Evolutionary conservation across 202 grass and related monocot species (phyloP).

Genomic region (Setaria viridis): DNA sequence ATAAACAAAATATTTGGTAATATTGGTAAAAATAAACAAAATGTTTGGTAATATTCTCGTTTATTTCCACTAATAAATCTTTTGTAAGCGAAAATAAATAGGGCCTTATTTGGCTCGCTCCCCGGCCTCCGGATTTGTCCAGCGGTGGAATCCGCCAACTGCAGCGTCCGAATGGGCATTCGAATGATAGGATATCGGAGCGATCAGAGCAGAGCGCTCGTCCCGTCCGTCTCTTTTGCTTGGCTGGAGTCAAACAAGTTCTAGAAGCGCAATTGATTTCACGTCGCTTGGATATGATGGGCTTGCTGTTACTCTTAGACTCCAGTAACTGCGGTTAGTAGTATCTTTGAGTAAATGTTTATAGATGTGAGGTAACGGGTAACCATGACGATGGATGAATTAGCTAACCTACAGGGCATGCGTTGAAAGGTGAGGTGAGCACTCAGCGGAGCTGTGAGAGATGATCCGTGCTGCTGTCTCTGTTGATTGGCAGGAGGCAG

Average conservation of each 20-base stretch:
- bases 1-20: no score
- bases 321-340: no score
- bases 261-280: conserved; percentile 1
- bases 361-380: background rate
- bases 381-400: background rate
- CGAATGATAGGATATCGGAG: background rate
- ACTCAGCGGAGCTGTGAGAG: background rate
- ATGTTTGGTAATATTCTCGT: no score
- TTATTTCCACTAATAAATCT: no score
- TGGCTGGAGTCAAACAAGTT: background rate
- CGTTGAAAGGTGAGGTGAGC: background rate
- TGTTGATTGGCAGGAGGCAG: background rate
- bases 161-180: background rate
- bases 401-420: background rate
- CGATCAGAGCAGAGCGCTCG: background rate
- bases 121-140: background rate
- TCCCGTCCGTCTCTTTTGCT: background rate
- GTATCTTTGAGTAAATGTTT: no score
- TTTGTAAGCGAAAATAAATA: no score
- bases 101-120: conserved; percentile 10
- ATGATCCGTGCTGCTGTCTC: background rate
- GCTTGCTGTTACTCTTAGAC: background rate
- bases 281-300: background rate
- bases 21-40: no score
- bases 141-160: conserved; percentile 15